Percentiles rank a stretch among this genome's conserved stretches.
Evolutionary conservation across 768 basidiomycete species (phyloP).

Genomic region (Mycena pura): DNA sequence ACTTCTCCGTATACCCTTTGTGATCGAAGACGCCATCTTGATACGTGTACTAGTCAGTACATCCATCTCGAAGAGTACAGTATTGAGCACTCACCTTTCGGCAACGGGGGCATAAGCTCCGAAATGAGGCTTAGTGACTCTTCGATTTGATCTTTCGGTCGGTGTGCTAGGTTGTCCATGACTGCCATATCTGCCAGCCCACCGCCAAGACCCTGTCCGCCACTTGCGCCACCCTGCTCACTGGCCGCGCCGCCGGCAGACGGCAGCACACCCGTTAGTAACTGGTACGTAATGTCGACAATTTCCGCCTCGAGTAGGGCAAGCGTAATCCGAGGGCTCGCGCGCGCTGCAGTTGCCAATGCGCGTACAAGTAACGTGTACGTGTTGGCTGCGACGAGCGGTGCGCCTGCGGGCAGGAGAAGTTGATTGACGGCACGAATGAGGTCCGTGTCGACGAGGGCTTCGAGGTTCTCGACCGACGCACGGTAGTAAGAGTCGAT

Average conservation of each 20-base stretch:
- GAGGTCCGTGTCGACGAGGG: constrained; percentile 77
- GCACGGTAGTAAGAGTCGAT: constrained; percentile 91
- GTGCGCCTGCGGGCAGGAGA: constrained; percentile 85
- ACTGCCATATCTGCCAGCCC: constrained; percentile 96
- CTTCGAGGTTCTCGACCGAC: constrained; percentile 85
- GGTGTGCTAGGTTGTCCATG: constrained; percentile 95
- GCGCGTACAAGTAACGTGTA: constrained; percentile 89
- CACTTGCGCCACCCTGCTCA: constrained; percentile 65
- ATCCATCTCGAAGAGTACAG: neutral
- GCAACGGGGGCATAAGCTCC: constrained; percentile 91
- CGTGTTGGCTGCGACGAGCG: constrained; percentile 84
- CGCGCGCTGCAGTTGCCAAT: constrained; percentile 85
- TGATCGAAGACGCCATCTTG: constrained; percentile 96
- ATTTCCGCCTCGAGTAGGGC: constrained; percentile 91
- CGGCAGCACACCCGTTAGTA: constrained; percentile 92
- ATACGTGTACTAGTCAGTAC: constrained; percentile 2
- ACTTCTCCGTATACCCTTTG: constrained; percentile 88
- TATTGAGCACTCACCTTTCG: constrained; percentile 68
- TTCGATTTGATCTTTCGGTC: constrained; percentile 97
- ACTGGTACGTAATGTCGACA: constrained; percentile 91
- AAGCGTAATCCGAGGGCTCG: constrained; percentile 87
- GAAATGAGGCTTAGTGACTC: constrained; percentile 89
- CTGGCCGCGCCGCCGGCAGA: constrained; percentile 58
- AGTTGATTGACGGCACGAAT: constrained; percentile 87
- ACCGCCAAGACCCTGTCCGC: constrained; percentile 83